Percentiles rank a stretch among this genome's conserved stretches.
phyloP scores from a whole-genome alignment of 2,329 filamentous ascomycete genomes.

The Lasiodiplodia sp. region DNA sequence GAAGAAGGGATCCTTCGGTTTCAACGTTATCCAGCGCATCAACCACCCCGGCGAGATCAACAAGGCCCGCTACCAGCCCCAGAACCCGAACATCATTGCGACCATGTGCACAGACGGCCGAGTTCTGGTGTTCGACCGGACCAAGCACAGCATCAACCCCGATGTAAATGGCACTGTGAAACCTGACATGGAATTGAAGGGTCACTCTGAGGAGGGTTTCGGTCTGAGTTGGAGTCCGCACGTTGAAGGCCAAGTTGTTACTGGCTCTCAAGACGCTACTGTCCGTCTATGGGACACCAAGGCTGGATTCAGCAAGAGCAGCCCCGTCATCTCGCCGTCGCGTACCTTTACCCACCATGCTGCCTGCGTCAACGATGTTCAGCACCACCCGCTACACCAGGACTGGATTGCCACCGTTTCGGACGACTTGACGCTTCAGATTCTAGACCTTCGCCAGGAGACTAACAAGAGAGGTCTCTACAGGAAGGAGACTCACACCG shows the following conservation, averaged over 20 bases:
- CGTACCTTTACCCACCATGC: slow-evolving; percentile 86
- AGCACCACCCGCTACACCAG: slow-evolving; percentile 87
- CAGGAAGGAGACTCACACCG: slow-evolving; percentile 78
- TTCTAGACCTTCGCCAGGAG: slow-evolving; percentile 81
- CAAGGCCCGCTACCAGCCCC: slow-evolving; percentile 96
- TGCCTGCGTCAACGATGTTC: slow-evolving; percentile 94
- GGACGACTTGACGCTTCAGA: slow-evolving; percentile 91
- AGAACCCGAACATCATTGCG: slow-evolving; percentile 96
- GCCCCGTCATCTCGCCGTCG: slow-evolving; percentile 73
- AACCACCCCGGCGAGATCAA: slow-evolving; percentile 97
- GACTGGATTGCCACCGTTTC: slow-evolving; percentile 88
- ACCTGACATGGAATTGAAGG: slow-evolving; percentile 83
- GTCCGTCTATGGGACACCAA: slow-evolving; percentile 92
- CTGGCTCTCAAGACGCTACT: slow-evolving; percentile 90
- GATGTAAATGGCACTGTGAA: slow-evolving; percentile 69
- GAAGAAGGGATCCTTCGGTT: slow-evolving; percentile 76
- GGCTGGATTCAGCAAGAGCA: slow-evolving; percentile 71
- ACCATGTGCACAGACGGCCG: slow-evolving; percentile 88
- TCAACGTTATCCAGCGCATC: slow-evolving; percentile 93
- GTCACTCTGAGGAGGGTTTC: slow-evolving; percentile 89
- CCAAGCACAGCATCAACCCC: slow-evolving; percentile 85
- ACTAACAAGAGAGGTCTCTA: slow-evolving; percentile 72
- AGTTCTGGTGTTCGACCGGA: slow-evolving; percentile 93
- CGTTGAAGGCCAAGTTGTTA: slow-evolving; percentile 79
- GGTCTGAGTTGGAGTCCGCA: slow-evolving; percentile 93